Conservation (phyloP, 2,329 filamentous ascomycete species). For the Arthrobotrys conoides region DNA sequence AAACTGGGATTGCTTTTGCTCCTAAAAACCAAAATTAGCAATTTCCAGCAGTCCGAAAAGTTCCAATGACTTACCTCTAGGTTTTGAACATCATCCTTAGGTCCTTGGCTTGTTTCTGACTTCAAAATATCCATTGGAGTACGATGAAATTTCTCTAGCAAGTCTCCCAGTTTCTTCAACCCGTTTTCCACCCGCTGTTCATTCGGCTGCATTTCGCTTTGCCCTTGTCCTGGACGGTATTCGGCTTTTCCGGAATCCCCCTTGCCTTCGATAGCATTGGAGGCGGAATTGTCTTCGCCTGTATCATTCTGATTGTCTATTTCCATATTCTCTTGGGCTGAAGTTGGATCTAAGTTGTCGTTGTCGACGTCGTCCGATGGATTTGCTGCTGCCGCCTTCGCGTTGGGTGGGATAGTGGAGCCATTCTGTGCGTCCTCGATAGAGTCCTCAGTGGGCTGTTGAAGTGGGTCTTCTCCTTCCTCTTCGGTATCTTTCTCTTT, state of each 20-base stretch:
- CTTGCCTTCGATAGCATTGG: constrained; percentile 44
- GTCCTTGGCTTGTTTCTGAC: constrained; percentile 72
- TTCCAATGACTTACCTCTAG: constrained; percentile 64
- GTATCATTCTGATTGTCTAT: constrained; percentile 59
- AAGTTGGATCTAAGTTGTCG: constrained; percentile 60
- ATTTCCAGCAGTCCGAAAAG: constrained; percentile 29
- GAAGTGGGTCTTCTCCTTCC: constrained; percentile 58
- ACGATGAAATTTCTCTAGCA: constrained; percentile 91
- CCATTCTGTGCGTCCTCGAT: constrained; percentile 59
- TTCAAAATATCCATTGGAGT: constrained; percentile 86
- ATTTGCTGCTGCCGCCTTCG: constrained; percentile 60
- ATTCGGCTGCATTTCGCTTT: constrained; percentile 57
- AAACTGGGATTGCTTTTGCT: constrained; percentile 87
- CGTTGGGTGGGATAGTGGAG: constrained; percentile 60
- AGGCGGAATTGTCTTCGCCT: constrained; percentile 56
- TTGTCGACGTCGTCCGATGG: constrained; percentile 62
- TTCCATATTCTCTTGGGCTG: constrained; percentile 61
- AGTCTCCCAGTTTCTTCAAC: constrained; percentile 95
- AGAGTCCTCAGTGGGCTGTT: constrained; percentile 36
- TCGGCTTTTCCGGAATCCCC: constrained; percentile 47
- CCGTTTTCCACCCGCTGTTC: constrained; percentile 73
- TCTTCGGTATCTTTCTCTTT: constrained; percentile 66
- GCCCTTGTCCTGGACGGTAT: constrained; percentile 45
- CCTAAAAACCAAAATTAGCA: constrained; percentile 65
- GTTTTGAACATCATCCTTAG: constrained; percentile 69